Percentiles rank a stretch among this genome's conserved stretches.
Conservation (phyloP, 352 stramenopile genomes). For the Pythium biforme region DNA sequence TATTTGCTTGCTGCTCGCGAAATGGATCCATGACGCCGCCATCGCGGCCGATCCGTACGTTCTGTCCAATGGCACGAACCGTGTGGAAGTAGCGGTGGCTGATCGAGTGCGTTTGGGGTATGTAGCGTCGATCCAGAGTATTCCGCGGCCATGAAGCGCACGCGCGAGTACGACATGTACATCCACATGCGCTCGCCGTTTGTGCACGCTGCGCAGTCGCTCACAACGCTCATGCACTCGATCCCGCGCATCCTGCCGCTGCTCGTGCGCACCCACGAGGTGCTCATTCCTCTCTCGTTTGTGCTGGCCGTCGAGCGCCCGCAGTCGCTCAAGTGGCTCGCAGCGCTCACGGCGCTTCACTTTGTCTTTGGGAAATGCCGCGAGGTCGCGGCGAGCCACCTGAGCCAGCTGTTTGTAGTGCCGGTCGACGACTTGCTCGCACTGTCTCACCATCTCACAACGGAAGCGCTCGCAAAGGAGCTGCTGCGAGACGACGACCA, state of each 20-base stretch:
- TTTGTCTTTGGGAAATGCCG: constrained; percentile 34
- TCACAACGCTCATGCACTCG: constrained; percentile 55
- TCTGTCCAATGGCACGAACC: not conserved
- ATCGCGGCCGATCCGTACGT: constrained; percentile 39
- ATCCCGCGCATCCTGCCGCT: constrained; percentile 37
- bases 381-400: constrained; percentile 13
- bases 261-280: constrained; percentile 41
- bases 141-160: constrained; percentile 32
- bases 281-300: constrained; percentile 59
- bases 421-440: not conserved
- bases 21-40: constrained; percentile 40
- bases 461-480: constrained; percentile 29
- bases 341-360: constrained; percentile 48
- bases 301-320: constrained; percentile 48
- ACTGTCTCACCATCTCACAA: constrained; percentile 1
- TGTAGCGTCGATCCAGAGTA: constrained; percentile 37
- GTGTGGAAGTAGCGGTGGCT: not conserved
- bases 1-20: constrained; percentile 39
- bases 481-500: constrained; percentile 41
- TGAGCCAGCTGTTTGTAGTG: constrained; percentile 27
- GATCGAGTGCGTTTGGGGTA: not conserved
- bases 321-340: constrained; percentile 64
- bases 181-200: constrained; percentile 52
- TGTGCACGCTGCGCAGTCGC: constrained; percentile 40
- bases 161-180: constrained; percentile 55